Conservation (phyloP, 108 stramenopile genomes). For the Stephanodiscus triporus region DNA sequence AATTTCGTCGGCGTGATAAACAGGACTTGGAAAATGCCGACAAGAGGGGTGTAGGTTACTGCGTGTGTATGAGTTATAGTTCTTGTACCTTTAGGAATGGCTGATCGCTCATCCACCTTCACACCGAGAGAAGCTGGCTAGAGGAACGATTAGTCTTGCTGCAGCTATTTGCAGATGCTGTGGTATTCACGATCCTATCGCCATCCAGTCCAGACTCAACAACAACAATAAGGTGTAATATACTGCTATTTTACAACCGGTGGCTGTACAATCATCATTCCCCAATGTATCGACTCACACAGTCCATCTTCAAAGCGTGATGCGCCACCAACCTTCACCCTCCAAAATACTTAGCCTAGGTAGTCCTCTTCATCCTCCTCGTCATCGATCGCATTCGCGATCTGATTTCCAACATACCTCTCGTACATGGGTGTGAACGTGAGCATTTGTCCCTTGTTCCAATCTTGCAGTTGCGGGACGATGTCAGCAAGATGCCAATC, state of each 20-base stretch:
- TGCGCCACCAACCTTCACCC: too few relatives aligned
- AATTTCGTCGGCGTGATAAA: neutral
- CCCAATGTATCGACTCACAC: too few relatives aligned
- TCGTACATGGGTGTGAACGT: conserved; percentile 39
- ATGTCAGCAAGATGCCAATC: conserved; percentile 48
- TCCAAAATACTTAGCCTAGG: neutral
- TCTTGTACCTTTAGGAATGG: neutral
- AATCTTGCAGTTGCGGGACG: conserved; percentile 36
- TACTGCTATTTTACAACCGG: conserved; percentile 11
- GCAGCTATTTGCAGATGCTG: neutral
- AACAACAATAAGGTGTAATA: too few relatives aligned
- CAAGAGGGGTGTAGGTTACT: too few relatives aligned
- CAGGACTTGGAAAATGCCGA: too few relatives aligned
- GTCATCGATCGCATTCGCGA: conserved; percentile 19
- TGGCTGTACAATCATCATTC: neutral
- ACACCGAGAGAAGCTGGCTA: neutral
- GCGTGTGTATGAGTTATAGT: neutral
- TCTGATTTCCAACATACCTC: conserved; percentile 35
- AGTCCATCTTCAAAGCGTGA: too few relatives aligned
- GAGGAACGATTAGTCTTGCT: neutral
- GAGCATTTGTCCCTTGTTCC: conserved; percentile 38
- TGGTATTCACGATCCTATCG: neutral
- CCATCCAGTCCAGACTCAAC: too few relatives aligned
- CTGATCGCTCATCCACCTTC: neutral
- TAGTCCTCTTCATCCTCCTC: conserved; percentile 14